Conservation (phyloP, 345 rosid genomes). For the Acer yangbiense region DNA sequence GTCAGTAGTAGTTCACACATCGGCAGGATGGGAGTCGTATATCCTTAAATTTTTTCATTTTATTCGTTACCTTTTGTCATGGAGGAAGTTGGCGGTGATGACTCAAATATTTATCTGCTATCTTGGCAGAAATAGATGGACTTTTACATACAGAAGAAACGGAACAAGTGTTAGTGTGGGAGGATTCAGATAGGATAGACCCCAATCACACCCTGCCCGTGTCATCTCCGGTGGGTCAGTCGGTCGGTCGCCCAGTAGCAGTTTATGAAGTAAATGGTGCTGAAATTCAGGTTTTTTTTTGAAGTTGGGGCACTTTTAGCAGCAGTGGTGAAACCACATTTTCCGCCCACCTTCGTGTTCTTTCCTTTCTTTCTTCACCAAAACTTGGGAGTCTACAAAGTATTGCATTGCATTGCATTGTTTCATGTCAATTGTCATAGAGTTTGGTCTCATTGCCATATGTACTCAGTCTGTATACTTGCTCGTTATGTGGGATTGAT, state of each 20-base stretch:
- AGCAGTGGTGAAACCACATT: constrained; percentile 21
- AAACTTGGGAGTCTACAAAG: constrained; percentile 23
- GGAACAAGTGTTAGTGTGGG: constrained; percentile 23
- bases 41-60: constrained; percentile 15
- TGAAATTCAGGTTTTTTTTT: constrained; percentile 6
- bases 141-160: constrained; percentile 15
- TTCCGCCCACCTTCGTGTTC: neutral
- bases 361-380: constrained; percentile 10
- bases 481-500: constrained; percentile 29
- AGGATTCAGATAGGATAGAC: constrained; percentile 22
- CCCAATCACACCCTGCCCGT: constrained; percentile 13
- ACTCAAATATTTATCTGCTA: constrained; percentile 33
- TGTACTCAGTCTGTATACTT: constrained; percentile 43
- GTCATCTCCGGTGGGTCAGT: constrained; percentile 9
- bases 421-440: constrained; percentile 33
- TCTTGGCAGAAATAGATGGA: constrained; percentile 30
- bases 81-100: constrained; percentile 33
- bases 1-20: constrained; percentile 17
- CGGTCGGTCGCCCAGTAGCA: neutral
- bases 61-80: constrained; percentile 22
- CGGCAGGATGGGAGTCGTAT: constrained; percentile 21
- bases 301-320: constrained; percentile 12
- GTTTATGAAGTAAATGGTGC: constrained; percentile 17
- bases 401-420: constrained; percentile 25
- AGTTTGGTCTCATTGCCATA: constrained; percentile 21